Conservation (phyloP, 257 asterid genomes). For the Ophiorrhiza pumila region DNA sequence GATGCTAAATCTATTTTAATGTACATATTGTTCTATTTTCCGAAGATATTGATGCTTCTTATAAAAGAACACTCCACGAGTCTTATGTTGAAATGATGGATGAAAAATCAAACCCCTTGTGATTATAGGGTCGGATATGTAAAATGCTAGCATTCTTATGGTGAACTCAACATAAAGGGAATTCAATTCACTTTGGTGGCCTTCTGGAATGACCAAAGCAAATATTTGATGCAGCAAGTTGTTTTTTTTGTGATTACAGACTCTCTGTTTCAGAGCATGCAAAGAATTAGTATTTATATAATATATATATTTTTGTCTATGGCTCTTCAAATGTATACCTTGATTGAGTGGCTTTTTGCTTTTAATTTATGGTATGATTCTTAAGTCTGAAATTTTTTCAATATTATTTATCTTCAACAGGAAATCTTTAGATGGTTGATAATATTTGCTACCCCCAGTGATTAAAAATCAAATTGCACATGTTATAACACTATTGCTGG, state of each 20-base stretch:
- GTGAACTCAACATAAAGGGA: not conserved
- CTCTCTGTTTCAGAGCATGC: not conserved
- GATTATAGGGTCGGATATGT: not conserved
- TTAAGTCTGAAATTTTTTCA: no score
- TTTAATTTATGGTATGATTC: not conserved
- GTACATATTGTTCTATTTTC: not conserved
- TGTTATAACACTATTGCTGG: no score
- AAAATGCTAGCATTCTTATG: not conserved
- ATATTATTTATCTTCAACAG: no score
- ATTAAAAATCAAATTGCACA: no score
- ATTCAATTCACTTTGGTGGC: not conserved
- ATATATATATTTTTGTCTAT: not conserved
- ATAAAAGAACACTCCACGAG: not conserved
- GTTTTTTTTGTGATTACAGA: not conserved
- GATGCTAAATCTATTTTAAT: no score
- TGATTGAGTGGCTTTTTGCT: not conserved
- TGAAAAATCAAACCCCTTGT: not conserved
- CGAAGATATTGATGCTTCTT: not conserved
- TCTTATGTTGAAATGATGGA: not conserved
- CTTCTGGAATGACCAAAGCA: not conserved
- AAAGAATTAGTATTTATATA: not conserved
- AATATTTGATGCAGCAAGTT: not conserved
- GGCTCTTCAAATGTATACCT: not conserved
- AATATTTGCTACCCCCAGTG: no score
- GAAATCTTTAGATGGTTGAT: no score